Percentiles rank a stretch among this genome's conserved stretches.
Evolutionary conservation across 2,329 filamentous ascomycete genomes (phyloP).

Genomic region (Dactylellina parvicollis): DNA sequence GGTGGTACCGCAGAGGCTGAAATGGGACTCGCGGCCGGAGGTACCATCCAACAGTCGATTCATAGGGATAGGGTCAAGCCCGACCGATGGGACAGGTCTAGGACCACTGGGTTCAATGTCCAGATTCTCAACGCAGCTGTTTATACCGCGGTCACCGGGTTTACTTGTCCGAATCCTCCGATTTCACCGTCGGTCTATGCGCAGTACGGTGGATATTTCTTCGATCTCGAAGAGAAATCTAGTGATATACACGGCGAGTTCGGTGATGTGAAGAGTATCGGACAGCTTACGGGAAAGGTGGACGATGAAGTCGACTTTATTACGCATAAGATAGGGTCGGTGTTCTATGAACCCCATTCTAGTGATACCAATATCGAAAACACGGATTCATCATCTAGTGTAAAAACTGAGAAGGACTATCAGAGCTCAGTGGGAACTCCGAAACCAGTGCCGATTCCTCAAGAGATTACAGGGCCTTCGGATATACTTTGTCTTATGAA

Average conservation of each 20-base stretch:
- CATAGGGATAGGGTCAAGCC: conserved; percentile 57
- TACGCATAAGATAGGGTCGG: conserved; percentile 1
- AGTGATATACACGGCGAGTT: conserved; percentile 26
- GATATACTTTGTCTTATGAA: background rate
- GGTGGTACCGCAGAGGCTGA: background rate
- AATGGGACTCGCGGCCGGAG: conserved; percentile 62
- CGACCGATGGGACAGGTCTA: background rate
- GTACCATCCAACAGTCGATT: conserved; percentile 63
- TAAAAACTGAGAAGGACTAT: too few relatives aligned
- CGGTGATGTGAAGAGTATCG: conserved; percentile 8
- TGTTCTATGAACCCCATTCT: too few relatives aligned
- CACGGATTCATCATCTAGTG: too few relatives aligned
- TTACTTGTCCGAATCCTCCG: conserved; percentile 59
- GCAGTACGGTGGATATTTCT: conserved; percentile 61
- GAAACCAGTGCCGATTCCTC: background rate
- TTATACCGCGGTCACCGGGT: conserved; percentile 61
- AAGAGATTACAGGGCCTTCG: background rate
- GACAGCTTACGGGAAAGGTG: background rate
- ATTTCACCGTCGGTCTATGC: conserved; percentile 61
- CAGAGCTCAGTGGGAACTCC: background rate
- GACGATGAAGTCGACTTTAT: background rate
- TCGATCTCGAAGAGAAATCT: conserved; percentile 58
- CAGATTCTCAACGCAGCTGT: conserved; percentile 61
- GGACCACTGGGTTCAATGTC: conserved; percentile 60
- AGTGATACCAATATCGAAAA: too few relatives aligned